Evolutionary conservation across 805 yeast genomes (phyloP).

Genomic region (Cyberlindnera americana): DNA sequence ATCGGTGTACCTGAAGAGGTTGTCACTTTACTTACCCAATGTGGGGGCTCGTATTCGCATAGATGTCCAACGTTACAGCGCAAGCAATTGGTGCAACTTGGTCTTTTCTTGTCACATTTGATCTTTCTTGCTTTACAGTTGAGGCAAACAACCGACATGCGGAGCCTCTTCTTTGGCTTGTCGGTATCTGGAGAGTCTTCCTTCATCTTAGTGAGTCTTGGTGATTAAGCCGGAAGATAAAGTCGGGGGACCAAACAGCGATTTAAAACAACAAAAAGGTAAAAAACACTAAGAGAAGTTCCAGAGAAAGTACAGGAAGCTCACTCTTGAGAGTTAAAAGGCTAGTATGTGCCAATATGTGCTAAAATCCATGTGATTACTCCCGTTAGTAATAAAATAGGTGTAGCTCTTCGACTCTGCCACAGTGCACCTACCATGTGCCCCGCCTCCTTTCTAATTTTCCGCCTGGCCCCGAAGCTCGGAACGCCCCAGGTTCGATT

Average conservation of each 20-base stretch:
- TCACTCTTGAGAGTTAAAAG: too few species aligned
- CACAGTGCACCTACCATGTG: too few species aligned
- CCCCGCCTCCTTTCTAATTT: too few species aligned
- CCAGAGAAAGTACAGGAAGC: too few species aligned
- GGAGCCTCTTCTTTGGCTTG: conserved; percentile 30
- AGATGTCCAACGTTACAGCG: conserved; percentile 29
- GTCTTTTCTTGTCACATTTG: conserved; percentile 40
- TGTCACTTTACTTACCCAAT: conserved; percentile 24
- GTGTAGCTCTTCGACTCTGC: too few species aligned
- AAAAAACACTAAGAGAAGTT: too few species aligned
- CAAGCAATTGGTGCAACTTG: conserved; percentile 33
- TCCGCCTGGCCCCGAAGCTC: too few species aligned
- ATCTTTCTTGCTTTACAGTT: conserved; percentile 38
- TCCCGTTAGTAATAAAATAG: too few species aligned
- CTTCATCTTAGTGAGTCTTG: background rate
- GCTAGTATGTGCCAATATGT: too few species aligned
- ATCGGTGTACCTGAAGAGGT: conserved; percentile 14
- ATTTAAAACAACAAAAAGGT: background rate
- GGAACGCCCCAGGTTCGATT: too few species aligned
- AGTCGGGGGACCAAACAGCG: background rate
- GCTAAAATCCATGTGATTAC: too few species aligned
- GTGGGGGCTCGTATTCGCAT: conserved; percentile 27
- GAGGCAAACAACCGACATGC: conserved; percentile 36
- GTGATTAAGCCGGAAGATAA: background rate
- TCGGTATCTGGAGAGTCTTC: background rate